phyloP scores from a whole-genome alignment of 805 yeast genomes.

The Ogataea nakhonphanomensis region DNA sequence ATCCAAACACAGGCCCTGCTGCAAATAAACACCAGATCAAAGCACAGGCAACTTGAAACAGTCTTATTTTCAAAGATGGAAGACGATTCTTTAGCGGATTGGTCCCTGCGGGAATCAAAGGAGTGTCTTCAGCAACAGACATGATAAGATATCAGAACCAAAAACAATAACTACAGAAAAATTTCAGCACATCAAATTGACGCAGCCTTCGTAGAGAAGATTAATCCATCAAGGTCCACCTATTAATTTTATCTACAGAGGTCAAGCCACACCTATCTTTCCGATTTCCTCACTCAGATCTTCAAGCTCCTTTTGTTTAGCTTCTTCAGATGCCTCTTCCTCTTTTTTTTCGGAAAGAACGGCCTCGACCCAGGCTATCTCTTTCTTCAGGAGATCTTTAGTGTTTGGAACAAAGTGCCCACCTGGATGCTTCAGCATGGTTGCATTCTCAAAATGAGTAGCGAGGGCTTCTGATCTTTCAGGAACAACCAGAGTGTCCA shows the following conservation, averaged over 20 bases:
- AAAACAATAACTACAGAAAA: background rate
- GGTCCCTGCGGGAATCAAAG: constrained; percentile 17
- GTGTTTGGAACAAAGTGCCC: constrained; percentile 96
- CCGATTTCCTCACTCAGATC: constrained; percentile 27
- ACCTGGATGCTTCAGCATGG: constrained; percentile 76
- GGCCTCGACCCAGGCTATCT: constrained; percentile 34
- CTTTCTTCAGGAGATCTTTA: constrained; percentile 39
- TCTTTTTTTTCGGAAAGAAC: constrained; percentile 20
- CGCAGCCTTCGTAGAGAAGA: no score
- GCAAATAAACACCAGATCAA: constrained; percentile 83
- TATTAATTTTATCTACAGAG: constrained; percentile 5
- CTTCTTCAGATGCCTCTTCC: background rate
- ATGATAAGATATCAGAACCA: constrained; percentile 4
- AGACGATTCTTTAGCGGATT: constrained; percentile 9
- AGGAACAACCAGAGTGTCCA: constrained; percentile 81
- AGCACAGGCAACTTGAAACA: constrained; percentile 67
- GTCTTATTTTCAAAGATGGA: constrained; percentile 31
- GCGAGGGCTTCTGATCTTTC: constrained; percentile 63
- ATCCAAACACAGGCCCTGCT: constrained; percentile 93
- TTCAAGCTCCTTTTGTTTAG: constrained; percentile 23
- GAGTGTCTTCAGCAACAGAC: constrained; percentile 25
- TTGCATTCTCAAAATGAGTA: constrained; percentile 49
- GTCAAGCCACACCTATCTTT: constrained; percentile 27
- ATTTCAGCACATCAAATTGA: no score
- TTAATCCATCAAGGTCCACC: background rate